Conservation (phyloP, 352 stramenopile species). For the Lagenidium sp. region DNA sequence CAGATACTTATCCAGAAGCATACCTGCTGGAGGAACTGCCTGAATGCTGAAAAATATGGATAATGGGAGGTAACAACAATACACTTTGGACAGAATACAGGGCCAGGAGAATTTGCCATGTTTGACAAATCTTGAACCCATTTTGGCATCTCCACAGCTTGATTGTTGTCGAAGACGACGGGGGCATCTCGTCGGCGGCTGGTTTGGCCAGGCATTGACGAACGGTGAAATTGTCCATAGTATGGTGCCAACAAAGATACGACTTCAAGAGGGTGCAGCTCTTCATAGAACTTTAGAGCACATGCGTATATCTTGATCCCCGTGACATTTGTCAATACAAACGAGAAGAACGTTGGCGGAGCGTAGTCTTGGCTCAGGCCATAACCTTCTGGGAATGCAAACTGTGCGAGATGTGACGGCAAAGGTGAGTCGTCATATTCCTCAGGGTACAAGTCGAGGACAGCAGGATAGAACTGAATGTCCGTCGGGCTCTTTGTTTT, state of each 20-base stretch:
- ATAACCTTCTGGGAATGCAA: slow-evolving; percentile 75
- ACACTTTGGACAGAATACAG: slow-evolving; percentile 90
- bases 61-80: slow-evolving; percentile 93
- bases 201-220: not conserved
- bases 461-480: slow-evolving; percentile 54
- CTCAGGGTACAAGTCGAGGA: slow-evolving; percentile 63
- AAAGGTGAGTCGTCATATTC: slow-evolving; percentile 43
- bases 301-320: slow-evolving; percentile 77
- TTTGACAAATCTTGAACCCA: slow-evolving; percentile 68
- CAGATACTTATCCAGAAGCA: no score
- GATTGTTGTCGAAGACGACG: slow-evolving; percentile 47
- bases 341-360: slow-evolving; percentile 67
- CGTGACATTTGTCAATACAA: slow-evolving; percentile 77
- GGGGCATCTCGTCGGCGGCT: slow-evolving; percentile 18
- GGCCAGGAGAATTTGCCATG: slow-evolving; percentile 28
- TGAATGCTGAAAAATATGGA: slow-evolving; percentile 93
- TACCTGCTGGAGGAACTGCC: slow-evolving; percentile 94
- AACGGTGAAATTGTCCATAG: slow-evolving; percentile 11
- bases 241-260: slow-evolving; percentile 56
- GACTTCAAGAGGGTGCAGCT: slow-evolving; percentile 71
- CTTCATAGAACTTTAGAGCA: slow-evolving; percentile 75
- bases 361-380: slow-evolving; percentile 42
- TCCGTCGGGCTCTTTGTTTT: slow-evolving; percentile 64
- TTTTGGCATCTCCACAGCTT: slow-evolving; percentile 40
- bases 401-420: slow-evolving; percentile 59